phyloP scores from a whole-genome alignment of 495 filamentous ascomycete genomes.

The Geopyxis carbonaria region DNA sequence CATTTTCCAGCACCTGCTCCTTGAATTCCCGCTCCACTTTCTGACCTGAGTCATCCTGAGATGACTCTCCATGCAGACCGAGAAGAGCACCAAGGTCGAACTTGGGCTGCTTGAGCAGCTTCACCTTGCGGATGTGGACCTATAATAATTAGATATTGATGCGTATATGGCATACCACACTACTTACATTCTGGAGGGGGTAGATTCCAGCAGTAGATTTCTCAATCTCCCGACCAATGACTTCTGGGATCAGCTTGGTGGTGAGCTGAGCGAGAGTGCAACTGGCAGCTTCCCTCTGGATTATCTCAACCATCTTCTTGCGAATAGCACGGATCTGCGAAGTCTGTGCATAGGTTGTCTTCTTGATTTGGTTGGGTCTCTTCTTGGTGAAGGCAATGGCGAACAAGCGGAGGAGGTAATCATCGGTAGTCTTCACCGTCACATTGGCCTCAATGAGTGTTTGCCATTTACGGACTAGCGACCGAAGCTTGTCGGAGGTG shows the following conservation, averaged over 20 bases:
- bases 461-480: constrained; percentile 98
- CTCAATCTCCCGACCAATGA: constrained; percentile 98
- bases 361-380: constrained; percentile 98
- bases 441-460: constrained; percentile 97
- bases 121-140: constrained; percentile 99
- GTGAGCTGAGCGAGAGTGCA: constrained; percentile 90
- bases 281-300: constrained; percentile 81
- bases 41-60: constrained; percentile 87
- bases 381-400: constrained; percentile 98
- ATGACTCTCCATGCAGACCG: constrained; percentile 88
- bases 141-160: constrained; percentile 26
- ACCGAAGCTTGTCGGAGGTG: constrained; percentile 98
- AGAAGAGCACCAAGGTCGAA: constrained; percentile 95
- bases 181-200: constrained; percentile 88
- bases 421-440: constrained; percentile 98
- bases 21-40: constrained; percentile 99
- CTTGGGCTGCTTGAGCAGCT: constrained; percentile 93
- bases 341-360: constrained; percentile 91
- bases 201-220: constrained; percentile 99
- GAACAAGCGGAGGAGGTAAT: constrained; percentile 96
- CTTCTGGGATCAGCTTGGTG: constrained; percentile 95
- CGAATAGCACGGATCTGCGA: constrained; percentile 94
- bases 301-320: constrained; percentile 99
- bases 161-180: background rate
- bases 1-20: constrained; percentile 80